Evolutionary conservation across 1,284 basidiomycete genomes (phyloP).

Genomic region (Thelephora terrestris): DNA sequence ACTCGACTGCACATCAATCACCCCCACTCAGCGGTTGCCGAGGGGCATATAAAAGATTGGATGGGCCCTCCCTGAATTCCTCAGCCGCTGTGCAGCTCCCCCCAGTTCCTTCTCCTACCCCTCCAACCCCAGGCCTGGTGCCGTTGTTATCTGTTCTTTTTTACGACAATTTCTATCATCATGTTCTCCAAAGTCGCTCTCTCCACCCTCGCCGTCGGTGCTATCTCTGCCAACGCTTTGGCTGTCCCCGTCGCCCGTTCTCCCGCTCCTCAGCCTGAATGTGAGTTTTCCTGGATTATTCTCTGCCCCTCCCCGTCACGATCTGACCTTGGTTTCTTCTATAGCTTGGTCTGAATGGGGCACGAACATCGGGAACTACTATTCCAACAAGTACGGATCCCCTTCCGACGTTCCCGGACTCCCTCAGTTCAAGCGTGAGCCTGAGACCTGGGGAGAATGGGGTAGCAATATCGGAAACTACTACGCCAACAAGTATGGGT

Average conservation of each 20-base stretch:
- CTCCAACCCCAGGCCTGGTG: not conserved
- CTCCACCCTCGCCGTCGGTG: not conserved
- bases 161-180: not conserved
- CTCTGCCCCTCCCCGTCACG: not conserved
- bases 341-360: not conserved
- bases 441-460: not conserved
- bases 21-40: not conserved
- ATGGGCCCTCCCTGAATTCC: not conserved
- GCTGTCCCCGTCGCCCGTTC: not conserved
- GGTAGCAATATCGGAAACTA: not conserved
- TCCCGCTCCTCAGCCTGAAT: not conserved
- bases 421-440: not conserved
- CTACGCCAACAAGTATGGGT: not conserved
- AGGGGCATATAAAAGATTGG: not conserved
- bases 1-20: too few relatives aligned
- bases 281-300: not conserved
- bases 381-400: not conserved
- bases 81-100: slow-evolving; percentile 1
- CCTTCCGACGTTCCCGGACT: not conserved
- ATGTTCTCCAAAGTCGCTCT: slow-evolving; percentile 1
- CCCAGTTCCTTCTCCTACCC: not conserved
- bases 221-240: not conserved
- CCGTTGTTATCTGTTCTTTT: not conserved
- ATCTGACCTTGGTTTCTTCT: not conserved
- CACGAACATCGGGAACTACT: not conserved